A percentile compares a stretch with the other conserved stretches of the same genome.
Conservation (phyloP, 176 grass and related monocot species). For the Chloris gayana region DNA sequence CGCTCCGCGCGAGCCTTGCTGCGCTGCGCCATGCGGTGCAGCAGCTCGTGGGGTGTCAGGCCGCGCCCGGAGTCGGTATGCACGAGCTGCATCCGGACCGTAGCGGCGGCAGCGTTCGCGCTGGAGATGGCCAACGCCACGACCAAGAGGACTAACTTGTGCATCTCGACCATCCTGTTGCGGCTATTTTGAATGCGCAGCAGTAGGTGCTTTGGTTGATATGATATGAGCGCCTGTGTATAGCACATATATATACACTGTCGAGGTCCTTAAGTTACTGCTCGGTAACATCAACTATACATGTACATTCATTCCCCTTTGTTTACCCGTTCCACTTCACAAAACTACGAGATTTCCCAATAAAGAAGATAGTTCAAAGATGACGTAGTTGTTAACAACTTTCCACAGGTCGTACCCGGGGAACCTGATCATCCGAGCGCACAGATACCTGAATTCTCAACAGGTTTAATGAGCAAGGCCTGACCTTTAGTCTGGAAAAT, state of each 20-base stretch:
- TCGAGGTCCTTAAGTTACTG: neutral
- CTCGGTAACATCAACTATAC: neutral
- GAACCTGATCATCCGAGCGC: neutral
- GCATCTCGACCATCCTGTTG: neutral
- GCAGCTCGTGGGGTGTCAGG: conserved; percentile 33
- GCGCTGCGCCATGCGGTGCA: conserved; percentile 43
- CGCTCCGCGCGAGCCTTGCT: conserved; percentile 35
- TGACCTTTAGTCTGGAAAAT: neutral
- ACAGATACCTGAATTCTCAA: neutral
- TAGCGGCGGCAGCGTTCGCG: neutral
- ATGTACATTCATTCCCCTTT: neutral
- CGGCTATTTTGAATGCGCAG: neutral
- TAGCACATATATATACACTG: too few relatives aligned
- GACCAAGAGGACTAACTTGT: neutral
- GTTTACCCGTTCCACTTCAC: too few relatives aligned
- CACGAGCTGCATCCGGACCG: neutral
- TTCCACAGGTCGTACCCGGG: neutral
- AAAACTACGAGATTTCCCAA: too few relatives aligned
- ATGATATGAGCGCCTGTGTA: neutral
- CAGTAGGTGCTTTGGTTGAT: neutral
- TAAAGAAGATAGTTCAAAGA: too few relatives aligned
- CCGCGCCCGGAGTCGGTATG: conserved; percentile 37
- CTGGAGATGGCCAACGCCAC: too few relatives aligned
- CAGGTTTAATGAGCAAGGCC: too few relatives aligned
- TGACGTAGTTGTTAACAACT: neutral